These are phyloP conservation scores for Rhizopus stolonifer DNA, from an alignment of 371 early-diverging fungal species.

Conservation along the genomic window DNA sequence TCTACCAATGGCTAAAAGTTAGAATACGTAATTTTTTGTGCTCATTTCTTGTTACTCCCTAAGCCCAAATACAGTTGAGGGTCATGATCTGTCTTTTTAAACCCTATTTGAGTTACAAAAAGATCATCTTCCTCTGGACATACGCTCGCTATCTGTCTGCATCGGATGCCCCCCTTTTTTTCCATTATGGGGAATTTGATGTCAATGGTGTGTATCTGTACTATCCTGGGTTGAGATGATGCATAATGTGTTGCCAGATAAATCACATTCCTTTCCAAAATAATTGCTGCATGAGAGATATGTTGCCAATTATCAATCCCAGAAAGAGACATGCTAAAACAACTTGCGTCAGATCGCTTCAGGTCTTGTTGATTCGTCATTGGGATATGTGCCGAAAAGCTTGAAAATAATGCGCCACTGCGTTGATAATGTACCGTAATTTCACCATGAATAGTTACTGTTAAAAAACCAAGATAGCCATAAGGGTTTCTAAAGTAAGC, in stretches of 20 bases:
- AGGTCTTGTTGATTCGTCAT: conserved; percentile 27
- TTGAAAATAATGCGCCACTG: conserved; percentile 37
- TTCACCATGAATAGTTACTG: conserved; percentile 43
- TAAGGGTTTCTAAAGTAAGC: conserved; percentile 45
- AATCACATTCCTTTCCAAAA: conserved; percentile 27
- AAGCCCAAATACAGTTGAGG: conserved; percentile 17
- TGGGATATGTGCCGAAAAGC: conserved; percentile 36
- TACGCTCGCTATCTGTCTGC: conserved; percentile 7
- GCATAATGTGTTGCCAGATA: conserved; percentile 40
- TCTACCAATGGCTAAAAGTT: background rate
- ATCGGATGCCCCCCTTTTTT: conserved; percentile 14
- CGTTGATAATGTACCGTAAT: conserved; percentile 48
- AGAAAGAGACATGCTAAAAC: conserved; percentile 37
- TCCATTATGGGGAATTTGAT: conserved; percentile 32
- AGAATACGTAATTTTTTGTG: background rate
- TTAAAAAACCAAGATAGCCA: conserved; percentile 41
- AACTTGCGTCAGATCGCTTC: conserved; percentile 32
- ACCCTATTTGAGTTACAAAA: conserved; percentile 14
- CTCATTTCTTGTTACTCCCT: conserved; percentile 12
- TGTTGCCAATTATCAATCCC: conserved; percentile 39
- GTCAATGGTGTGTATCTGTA: conserved; percentile 30
- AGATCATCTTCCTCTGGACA: conserved; percentile 2
- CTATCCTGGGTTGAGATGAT: conserved; percentile 26
- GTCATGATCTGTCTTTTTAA: background rate
- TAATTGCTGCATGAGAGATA: conserved; percentile 46